Conservation (phyloP, 1,139 yeast genomes). For the Pichia sp. region DNA sequence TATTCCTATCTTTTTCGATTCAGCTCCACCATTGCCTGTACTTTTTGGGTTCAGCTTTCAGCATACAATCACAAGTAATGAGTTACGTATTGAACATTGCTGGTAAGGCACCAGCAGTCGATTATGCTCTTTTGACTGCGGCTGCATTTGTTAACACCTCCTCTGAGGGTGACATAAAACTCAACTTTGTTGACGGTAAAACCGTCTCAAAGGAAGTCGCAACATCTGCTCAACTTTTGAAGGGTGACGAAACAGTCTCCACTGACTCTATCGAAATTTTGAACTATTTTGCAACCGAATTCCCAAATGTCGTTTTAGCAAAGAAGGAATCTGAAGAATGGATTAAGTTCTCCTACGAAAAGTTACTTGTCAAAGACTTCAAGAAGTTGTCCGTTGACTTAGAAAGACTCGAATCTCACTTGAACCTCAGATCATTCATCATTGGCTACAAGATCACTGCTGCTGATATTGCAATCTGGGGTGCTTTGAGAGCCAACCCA, state of each 20-base stretch:
- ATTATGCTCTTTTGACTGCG: conserved; percentile 77
- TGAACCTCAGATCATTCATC: conserved; percentile 79
- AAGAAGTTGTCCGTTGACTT: conserved; percentile 74
- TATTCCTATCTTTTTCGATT: no score
- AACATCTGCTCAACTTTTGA: conserved; percentile 40
- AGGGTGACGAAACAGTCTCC: conserved; percentile 37
- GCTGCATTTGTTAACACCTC: conserved; percentile 64
- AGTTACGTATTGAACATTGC: conserved; percentile 56
- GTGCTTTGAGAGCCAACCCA: conserved; percentile 86
- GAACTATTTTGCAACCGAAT: conserved; percentile 40
- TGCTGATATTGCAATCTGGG: conserved; percentile 91
- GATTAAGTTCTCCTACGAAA: conserved; percentile 64
- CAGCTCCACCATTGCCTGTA: no score
- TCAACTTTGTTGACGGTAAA: conserved; percentile 65
- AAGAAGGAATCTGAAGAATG: conserved; percentile 48
- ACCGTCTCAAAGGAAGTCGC: conserved; percentile 34
- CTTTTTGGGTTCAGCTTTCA: background rate
- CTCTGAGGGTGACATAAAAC: conserved; percentile 47
- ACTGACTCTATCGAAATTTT: conserved; percentile 24
- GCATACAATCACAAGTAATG: conserved; percentile 16
- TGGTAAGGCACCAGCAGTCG: conserved; percentile 78
- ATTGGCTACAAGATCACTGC: conserved; percentile 61
- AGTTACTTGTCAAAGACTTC: conserved; percentile 79
- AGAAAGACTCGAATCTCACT: conserved; percentile 74
- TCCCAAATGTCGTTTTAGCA: conserved; percentile 37